Conservation (phyloP, 164 flowering plant genomes). For the Kingdonia uniflora region DNA sequence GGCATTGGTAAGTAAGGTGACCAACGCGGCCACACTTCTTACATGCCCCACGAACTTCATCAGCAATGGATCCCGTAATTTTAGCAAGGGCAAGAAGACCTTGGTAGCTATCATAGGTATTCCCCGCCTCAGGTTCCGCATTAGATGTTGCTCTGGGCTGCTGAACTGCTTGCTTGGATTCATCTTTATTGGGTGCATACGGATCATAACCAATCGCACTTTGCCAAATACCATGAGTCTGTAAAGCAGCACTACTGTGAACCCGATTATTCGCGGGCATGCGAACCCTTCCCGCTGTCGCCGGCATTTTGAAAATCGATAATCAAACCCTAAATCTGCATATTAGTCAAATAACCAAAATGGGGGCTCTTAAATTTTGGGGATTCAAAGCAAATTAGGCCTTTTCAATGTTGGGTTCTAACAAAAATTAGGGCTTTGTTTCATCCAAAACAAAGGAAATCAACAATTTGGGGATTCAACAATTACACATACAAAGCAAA, state of each 20-base stretch:
- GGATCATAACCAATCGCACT: conserved; percentile 96
- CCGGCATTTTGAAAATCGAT: conserved; percentile 68
- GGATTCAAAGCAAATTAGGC: too few relatives aligned
- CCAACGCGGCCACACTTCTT: conserved; percentile 96
- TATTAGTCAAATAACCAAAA: too few relatives aligned
- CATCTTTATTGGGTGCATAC: conserved; percentile 89
- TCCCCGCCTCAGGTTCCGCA: conserved; percentile 63
- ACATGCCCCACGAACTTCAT: conserved; percentile 88
- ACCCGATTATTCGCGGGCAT: conserved; percentile 99
- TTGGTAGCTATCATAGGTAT: conserved; percentile 83
- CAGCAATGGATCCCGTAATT: conserved; percentile 62
- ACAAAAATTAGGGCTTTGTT: too few relatives aligned
- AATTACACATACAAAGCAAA: too few relatives aligned
- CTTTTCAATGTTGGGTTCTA: too few relatives aligned
- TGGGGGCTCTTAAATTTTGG: too few relatives aligned
- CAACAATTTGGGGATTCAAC: too few relatives aligned
- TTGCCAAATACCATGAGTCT: conserved; percentile 99
- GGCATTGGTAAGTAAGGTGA: conserved; percentile 77
- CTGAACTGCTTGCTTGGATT: conserved; percentile 30
- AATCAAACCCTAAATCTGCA: not conserved
- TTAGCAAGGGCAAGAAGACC: conserved; percentile 88
- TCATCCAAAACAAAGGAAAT: too few relatives aligned
- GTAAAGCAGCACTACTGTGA: conserved; percentile 96
- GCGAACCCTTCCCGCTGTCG: conserved; percentile 99
- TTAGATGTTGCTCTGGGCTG: conserved; percentile 22